Percentiles rank a stretch among this genome's conserved stretches.
phyloP scores from a whole-genome alignment of 345 rosid genomes.

The Corchorus capsularis region DNA sequence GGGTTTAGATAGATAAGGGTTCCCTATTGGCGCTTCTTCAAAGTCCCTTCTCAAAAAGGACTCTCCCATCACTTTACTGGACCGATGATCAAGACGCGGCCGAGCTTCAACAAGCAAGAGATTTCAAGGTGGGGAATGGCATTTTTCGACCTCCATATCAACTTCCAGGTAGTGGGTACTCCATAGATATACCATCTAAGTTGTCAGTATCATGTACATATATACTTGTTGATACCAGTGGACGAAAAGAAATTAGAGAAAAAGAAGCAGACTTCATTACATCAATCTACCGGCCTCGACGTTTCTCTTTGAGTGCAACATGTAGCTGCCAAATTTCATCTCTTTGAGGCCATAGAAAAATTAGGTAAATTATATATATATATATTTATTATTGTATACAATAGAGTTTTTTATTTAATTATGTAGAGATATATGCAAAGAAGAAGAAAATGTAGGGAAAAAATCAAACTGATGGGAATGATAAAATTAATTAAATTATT shows the following conservation, averaged over 20 bases:
- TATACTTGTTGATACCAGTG: constrained; percentile 23
- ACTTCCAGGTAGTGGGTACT: constrained; percentile 24
- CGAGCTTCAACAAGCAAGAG: constrained; percentile 53
- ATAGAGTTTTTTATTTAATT: constrained; percentile 17
- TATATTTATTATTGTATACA: neutral
- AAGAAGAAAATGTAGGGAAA: constrained; percentile 28
- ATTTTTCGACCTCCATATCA: constrained; percentile 60
- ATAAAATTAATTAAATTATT: neutral
- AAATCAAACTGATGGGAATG: constrained; percentile 23
- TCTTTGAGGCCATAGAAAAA: constrained; percentile 33
- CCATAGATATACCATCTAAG: constrained; percentile 9
- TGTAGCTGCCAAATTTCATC: constrained; percentile 27
- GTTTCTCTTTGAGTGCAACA: constrained; percentile 17
- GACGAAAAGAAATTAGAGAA: constrained; percentile 20
- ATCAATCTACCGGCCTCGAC: constrained; percentile 11
- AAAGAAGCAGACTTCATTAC: constrained; percentile 15
- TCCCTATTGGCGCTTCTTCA: too few species aligned
- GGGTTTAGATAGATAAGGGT: too few species aligned
- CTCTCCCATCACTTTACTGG: constrained; percentile 69
- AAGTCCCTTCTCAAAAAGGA: constrained; percentile 58
- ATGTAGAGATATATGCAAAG: constrained; percentile 17
- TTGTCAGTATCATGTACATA: constrained; percentile 5
- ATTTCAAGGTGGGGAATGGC: constrained; percentile 54
- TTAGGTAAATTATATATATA: constrained; percentile 14
- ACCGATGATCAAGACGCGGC: constrained; percentile 46